These are phyloP conservation scores for Neophaeococcomyces aloes DNA, from an alignment of 2,329 filamentous ascomycete species.

Conservation along the genomic window DNA sequence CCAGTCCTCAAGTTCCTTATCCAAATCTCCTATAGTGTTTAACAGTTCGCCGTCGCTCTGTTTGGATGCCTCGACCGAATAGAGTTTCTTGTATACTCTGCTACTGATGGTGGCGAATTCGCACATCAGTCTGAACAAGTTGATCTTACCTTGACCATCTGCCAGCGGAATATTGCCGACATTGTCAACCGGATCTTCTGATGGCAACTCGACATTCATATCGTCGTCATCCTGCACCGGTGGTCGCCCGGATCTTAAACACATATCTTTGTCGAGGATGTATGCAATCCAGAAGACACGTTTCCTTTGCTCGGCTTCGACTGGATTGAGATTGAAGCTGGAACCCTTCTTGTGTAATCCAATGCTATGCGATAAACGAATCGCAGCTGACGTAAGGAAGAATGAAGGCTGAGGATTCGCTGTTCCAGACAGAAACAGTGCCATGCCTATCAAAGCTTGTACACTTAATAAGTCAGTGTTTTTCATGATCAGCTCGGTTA, in stretches of 20 bases:
- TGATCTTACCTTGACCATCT: slow-evolving; percentile 84
- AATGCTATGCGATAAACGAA: slow-evolving; percentile 84
- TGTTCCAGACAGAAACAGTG: slow-evolving; percentile 88
- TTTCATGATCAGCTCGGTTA: slow-evolving; percentile 86
- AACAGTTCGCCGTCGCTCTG: slow-evolving; percentile 86
- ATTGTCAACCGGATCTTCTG: slow-evolving; percentile 79
- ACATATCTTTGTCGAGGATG: slow-evolving; percentile 63
- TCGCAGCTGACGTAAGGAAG: slow-evolving; percentile 79
- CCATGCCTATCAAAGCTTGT: slow-evolving; percentile 85
- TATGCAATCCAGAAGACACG: slow-evolving; percentile 70
- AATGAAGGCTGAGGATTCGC: slow-evolving; percentile 93
- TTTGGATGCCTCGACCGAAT: slow-evolving; percentile 83
- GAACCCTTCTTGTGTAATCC: slow-evolving; percentile 88
- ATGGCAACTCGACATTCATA: slow-evolving; percentile 94
- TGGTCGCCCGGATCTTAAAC: slow-evolving; percentile 59
- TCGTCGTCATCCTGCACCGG: slow-evolving; percentile 66
- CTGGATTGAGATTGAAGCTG: slow-evolving; percentile 83
- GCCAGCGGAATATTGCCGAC: slow-evolving; percentile 88
- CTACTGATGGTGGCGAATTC: slow-evolving; percentile 86
- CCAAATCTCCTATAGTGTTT: slow-evolving; percentile 90
- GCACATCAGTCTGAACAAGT: slow-evolving; percentile 86
- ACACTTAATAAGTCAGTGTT: slow-evolving; percentile 93
- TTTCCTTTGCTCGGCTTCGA: slow-evolving; percentile 85
- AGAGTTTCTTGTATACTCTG: slow-evolving; percentile 84
- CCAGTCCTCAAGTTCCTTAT: slow-evolving; percentile 84